Conservation (phyloP, 225 moss, liverwort and hornwort genomes). For the Physcomitrellopsis africana region DNA sequence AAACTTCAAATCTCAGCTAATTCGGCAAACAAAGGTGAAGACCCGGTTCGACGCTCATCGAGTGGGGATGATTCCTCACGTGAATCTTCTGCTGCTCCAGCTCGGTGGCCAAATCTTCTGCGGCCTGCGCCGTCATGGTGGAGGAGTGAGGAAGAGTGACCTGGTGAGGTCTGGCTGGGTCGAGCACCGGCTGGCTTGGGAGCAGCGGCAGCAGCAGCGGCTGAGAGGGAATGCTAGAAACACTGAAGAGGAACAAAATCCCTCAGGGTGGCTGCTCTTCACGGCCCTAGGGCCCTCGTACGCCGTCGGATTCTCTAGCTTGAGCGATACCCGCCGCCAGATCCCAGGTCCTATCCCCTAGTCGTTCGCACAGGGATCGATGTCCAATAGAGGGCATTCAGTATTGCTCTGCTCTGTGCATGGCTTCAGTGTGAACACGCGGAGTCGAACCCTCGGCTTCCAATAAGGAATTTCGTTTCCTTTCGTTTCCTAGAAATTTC, state of each 20-base stretch:
- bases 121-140: constrained; percentile 46
- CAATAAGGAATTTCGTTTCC: too few species aligned
- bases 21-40: too few species aligned
- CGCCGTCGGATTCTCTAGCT: constrained; percentile 24
- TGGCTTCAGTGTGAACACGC: too few species aligned
- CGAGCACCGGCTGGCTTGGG: not conserved
- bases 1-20: too few species aligned
- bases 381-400: too few species aligned
- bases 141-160: too few species aligned
- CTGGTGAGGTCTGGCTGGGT: not conserved
- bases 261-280: not conserved
- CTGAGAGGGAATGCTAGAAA: not conserved
- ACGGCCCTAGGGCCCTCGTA: too few species aligned
- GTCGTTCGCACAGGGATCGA: too few species aligned
- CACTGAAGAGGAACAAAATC: not conserved
- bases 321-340: not conserved
- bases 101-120: constrained; percentile 40
- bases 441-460: too few species aligned
- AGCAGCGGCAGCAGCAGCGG: constrained; percentile 16
- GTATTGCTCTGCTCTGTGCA: too few species aligned
- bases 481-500: too few species aligned
- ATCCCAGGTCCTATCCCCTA: not conserved
- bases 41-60: too few species aligned
- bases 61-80: constrained; percentile 14
- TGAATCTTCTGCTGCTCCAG: constrained; percentile 46